Evolutionary conservation across 2,329 filamentous ascomycete genomes (phyloP).

Genomic region (Fusarium sublunatum): DNA sequence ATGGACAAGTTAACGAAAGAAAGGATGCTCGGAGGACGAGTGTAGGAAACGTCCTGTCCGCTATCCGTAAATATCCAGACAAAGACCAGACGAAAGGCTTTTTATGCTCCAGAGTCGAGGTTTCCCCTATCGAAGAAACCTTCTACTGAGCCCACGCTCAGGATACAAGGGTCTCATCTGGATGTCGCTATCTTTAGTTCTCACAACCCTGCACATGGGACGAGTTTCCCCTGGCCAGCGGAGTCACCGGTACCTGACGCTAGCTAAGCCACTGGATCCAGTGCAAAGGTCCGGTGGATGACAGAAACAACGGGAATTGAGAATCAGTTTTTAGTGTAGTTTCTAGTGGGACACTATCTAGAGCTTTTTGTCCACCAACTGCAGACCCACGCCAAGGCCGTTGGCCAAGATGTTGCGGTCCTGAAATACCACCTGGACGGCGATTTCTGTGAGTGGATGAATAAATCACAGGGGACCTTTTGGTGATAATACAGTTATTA

Average conservation of each 20-base stretch:
- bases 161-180: no score
- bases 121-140: not conserved
- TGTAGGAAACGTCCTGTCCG: not conserved
- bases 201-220: not conserved
- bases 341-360: no score
- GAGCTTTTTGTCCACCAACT: no score
- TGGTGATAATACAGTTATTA: no score
- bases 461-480: no score
- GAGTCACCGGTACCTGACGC: conserved; percentile 1
- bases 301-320: no score
- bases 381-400: not conserved
- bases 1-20: not conserved
- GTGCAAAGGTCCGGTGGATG: not conserved
- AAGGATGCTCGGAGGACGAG: not conserved
- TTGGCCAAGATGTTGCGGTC: not conserved
- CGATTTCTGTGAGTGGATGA: not conserved
- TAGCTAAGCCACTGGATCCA: not conserved
- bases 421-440: not conserved
- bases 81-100: not conserved
- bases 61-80: not conserved
- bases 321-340: no score
- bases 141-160: no score
- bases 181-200: not conserved
- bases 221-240: not conserved
- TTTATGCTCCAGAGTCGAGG: not conserved